Conservation (phyloP, 495 filamentous ascomycete species). For the Xylaria bambusicola region DNA sequence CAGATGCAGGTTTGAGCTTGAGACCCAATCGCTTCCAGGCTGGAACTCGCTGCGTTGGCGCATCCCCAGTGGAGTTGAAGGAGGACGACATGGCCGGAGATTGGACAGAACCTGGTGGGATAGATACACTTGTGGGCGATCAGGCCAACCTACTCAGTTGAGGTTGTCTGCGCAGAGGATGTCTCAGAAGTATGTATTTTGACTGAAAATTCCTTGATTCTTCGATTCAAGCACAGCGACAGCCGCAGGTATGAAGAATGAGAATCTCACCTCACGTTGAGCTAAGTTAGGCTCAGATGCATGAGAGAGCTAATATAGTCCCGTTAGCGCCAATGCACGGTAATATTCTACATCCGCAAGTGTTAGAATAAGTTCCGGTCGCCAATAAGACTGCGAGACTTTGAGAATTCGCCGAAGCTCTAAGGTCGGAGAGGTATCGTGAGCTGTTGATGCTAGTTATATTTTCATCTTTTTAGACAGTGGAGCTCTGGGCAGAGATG, state of each 20-base stretch:
- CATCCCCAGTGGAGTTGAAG: slow-evolving; percentile 30
- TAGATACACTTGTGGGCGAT: too few species aligned
- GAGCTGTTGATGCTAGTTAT: background rate
- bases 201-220: background rate
- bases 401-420: too few species aligned
- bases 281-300: background rate
- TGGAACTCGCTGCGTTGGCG: slow-evolving; percentile 55
- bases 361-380: background rate
- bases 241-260: background rate
- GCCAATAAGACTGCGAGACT: slow-evolving; percentile 29
- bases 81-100: slow-evolving; percentile 35
- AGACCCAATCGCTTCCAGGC: slow-evolving; percentile 78
- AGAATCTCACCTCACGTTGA: slow-evolving; percentile 5
- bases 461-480: slow-evolving; percentile 3
- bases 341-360: background rate
- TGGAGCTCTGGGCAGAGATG: too few species aligned
- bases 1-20: slow-evolving; percentile 65
- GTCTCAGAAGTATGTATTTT: background rate
- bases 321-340: background rate
- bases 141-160: too few species aligned
- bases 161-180: background rate
- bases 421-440: too few species aligned
- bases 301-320: slow-evolving; percentile 7
- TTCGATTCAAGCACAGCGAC: background rate
- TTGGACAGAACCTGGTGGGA: slow-evolving; percentile 13